Evolutionary conservation across 192 early-diverging fungal genomes (phyloP), one percentile per base, ranked within the genome.

Genomic region (Rhizophagus prolifer): DNA sequence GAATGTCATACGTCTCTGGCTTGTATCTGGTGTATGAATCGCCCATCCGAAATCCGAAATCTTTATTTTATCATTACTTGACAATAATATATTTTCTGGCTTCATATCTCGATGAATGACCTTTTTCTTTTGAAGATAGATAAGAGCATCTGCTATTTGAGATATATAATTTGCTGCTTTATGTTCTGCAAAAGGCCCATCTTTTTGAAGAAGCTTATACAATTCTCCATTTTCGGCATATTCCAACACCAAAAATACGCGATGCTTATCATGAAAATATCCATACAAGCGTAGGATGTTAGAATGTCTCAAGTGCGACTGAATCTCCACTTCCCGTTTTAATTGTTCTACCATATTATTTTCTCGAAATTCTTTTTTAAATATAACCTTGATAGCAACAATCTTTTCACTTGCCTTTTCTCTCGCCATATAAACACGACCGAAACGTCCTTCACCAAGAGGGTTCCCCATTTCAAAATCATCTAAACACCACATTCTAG

Each of bases 21-120:
- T 67, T 66, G 14, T 9, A 70, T 89, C 86, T 16, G 90, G 92
- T 36, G 94, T 89, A 79, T 96, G 93, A n/a, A 98, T 94, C 1
- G 93, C 94, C 97, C 95, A 98, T 3, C 97, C 97, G 88, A 98
- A 98, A 85, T 98, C 97, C 9, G 91, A 94, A 80, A 98, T 96
- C 74, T 97, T 97, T 58, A 98, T 84, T 69, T 95, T 93, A 28
- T 94, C 96, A 44, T 93, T 86, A 16, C 86, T 75, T 25, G 93
- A 93, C 21, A 98, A 81, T 71, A 98, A 81, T 68, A 98, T 75
- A 70, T 98, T 98, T 79, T 98, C 96, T 23, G 95, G 97, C 83
- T 98, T 98, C 76, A 98, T 95, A 78, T 98, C 97, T 62, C 97
- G 86, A 78, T 98, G 97, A 77, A 98, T 98, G 13, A 98, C 92